phyloP scores from a whole-genome alignment of 2,329 filamentous ascomycete species.

The Dactylellina drechsleri region DNA sequence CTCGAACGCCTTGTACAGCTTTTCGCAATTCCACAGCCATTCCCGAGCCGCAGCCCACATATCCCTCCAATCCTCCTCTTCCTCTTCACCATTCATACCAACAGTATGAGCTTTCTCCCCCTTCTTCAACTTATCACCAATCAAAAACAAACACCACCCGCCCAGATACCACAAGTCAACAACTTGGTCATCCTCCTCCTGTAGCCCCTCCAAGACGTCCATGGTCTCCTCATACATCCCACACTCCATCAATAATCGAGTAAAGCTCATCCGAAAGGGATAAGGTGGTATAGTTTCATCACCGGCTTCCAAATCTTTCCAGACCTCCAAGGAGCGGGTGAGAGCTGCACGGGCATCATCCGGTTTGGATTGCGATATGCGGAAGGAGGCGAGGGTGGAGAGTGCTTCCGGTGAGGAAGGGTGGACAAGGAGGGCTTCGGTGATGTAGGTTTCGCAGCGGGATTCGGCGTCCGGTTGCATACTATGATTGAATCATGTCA shows the following conservation, averaged over 20 bases:
- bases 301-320: conserved; percentile 74
- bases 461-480: conserved; percentile 89
- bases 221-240: conserved; percentile 86
- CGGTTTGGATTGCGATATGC: conserved; percentile 83
- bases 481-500: conserved; percentile 59
- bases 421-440: conserved; percentile 86
- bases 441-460: conserved; percentile 86
- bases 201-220: conserved; percentile 82
- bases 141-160: conserved; percentile 87
- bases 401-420: conserved; percentile 86
- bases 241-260: conserved; percentile 88
- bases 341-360: conserved; percentile 85
- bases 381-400: conserved; percentile 91
- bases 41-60: conserved; percentile 59
- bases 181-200: conserved; percentile 89
- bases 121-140: conserved; percentile 74
- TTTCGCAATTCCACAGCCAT: conserved; percentile 59
- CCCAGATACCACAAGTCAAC: conserved; percentile 98
- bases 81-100: conserved; percentile 60
- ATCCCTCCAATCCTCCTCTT: conserved; percentile 60
- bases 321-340: conserved; percentile 79
- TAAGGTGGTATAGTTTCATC: conserved; percentile 77
- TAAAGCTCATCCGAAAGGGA: conserved; percentile 82
- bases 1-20: conserved; percentile 77
- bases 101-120: conserved; percentile 35